phyloP scores from a whole-genome alignment of 495 filamentous ascomycete species.

The Annulohypoxylon moriforme region DNA sequence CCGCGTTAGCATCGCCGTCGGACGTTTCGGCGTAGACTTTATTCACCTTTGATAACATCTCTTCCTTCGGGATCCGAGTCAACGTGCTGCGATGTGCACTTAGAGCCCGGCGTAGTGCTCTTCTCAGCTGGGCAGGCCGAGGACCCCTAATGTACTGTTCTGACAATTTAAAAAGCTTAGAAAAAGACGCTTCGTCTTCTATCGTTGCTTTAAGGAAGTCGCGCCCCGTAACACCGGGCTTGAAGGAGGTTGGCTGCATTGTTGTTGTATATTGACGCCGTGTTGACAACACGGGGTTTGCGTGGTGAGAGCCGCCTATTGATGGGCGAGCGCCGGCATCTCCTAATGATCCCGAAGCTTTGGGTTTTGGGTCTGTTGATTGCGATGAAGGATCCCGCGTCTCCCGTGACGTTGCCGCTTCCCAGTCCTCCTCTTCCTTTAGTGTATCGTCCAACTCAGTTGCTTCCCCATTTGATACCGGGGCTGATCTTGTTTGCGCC shows the following conservation, averaged over 20 bases:
- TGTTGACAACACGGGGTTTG: constrained; percentile 30
- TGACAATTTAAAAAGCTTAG: neutral
- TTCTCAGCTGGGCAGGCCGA: neutral
- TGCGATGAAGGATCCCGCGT: constrained; percentile 30
- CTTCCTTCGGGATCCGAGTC: neutral
- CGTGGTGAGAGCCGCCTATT: constrained; percentile 6
- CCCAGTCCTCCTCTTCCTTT: constrained; percentile 21
- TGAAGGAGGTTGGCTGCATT: neutral
- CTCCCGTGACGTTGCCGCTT: constrained; percentile 27
- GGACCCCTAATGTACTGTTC: neutral
- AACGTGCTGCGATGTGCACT: neutral
- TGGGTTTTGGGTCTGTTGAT: constrained; percentile 23
- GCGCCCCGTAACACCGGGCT: too few relatives aligned
- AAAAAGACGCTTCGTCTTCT: neutral
- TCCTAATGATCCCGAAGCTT: constrained; percentile 14
- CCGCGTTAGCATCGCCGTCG: neutral
- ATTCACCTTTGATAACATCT: neutral
- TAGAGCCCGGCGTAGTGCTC: neutral
- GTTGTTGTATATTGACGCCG: constrained; percentile 37
- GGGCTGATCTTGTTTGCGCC: neutral
- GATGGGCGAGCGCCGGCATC: constrained; percentile 33
- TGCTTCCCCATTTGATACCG: too few relatives aligned
- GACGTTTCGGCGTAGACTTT: neutral
- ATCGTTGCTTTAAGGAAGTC: neutral
- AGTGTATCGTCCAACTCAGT: too few relatives aligned